These are phyloP conservation scores for Ophiosphaerella korrae DNA, from an alignment of 2,329 filamentous ascomycete genomes.

Conservation along the genomic window DNA sequence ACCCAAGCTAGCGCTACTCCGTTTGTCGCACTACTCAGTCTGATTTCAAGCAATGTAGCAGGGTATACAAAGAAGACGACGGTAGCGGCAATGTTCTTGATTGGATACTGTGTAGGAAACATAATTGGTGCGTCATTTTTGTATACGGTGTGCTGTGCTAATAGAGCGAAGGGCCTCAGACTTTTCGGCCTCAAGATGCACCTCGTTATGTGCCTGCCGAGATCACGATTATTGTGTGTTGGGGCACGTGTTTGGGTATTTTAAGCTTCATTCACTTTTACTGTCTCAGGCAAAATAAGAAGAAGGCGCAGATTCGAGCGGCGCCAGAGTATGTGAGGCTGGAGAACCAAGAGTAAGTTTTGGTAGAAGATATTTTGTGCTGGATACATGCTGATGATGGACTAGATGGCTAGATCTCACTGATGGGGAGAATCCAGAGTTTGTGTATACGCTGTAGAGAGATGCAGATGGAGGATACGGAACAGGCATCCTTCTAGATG, in stretches of 20 bases:
- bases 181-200: conserved; percentile 38
- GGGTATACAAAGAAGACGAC: conserved; percentile 66
- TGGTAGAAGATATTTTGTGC: background rate
- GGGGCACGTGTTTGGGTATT: conserved; percentile 58
- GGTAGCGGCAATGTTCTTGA: conserved; percentile 57
- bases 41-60: conserved; percentile 67
- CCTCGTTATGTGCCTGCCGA: conserved; percentile 66
- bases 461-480: too few relatives aligned
- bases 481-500: too few relatives aligned
- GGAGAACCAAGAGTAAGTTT: conserved; percentile 66
- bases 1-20: conserved; percentile 64
- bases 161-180: conserved; percentile 49
- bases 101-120: conserved; percentile 50
- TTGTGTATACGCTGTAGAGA: conserved; percentile 62
- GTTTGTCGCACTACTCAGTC: conserved; percentile 67
- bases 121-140: conserved; percentile 37
- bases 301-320: conserved; percentile 60
- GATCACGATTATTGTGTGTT: conserved; percentile 67
- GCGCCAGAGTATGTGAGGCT: conserved; percentile 63
- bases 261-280: conserved; percentile 67
- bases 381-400: background rate
- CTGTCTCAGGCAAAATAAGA: conserved; percentile 63
- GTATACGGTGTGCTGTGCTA: conserved; percentile 33
- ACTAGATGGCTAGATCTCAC: conserved; percentile 64
- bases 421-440: conserved; percentile 68